Conservation (phyloP, 1,284 basidiomycete species). For the Ganoderma leucocontextum region DNA sequence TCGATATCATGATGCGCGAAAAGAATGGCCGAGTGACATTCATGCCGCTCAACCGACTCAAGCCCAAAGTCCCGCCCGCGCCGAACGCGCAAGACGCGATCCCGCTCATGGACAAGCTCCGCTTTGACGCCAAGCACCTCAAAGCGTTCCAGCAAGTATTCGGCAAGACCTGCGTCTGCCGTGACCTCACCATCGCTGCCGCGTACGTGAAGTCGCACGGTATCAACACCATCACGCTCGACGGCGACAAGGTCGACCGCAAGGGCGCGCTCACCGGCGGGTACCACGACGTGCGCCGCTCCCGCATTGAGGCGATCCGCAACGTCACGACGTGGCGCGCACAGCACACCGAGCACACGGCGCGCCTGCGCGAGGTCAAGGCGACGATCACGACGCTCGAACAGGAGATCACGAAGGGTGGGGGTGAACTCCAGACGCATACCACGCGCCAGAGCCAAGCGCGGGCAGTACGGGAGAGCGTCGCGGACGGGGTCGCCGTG, state of each 20-base stretch:
- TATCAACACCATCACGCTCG: constrained; percentile 96
- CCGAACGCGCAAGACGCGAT: constrained; percentile 91
- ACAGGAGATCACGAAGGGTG: constrained; percentile 85
- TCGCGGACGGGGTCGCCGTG: constrained; percentile 70
- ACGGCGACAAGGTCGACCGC: constrained; percentile 97
- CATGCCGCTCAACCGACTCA: constrained; percentile 98
- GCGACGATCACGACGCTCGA: constrained; percentile 76
- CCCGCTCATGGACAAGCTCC: constrained; percentile 86
- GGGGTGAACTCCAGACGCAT: constrained; percentile 79
- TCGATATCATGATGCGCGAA: constrained; percentile 93
- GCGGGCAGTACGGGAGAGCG: constrained; percentile 71
- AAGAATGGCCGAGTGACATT: constrained; percentile 96
- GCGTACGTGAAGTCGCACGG: constrained; percentile 95
- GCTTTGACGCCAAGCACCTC: constrained; percentile 74
- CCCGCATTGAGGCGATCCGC: constrained; percentile 89
- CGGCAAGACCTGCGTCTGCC: constrained; percentile 95
- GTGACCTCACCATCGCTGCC: constrained; percentile 90
- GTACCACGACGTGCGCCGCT: constrained; percentile 92
- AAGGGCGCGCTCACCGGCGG: constrained; percentile 97
- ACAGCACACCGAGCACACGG: constrained; percentile 75
- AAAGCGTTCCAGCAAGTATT: constrained; percentile 99
- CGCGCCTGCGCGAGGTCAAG: constrained; percentile 79
- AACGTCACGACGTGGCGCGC: constrained; percentile 80
- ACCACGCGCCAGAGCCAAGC: constrained; percentile 78
- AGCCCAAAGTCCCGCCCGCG: constrained; percentile 70